A percentile compares a stretch with the other conserved stretches of the same genome.
Evolutionary conservation across 768 basidiomycete species (phyloP).

Genomic region (Cystobasidium onofrii): DNA sequence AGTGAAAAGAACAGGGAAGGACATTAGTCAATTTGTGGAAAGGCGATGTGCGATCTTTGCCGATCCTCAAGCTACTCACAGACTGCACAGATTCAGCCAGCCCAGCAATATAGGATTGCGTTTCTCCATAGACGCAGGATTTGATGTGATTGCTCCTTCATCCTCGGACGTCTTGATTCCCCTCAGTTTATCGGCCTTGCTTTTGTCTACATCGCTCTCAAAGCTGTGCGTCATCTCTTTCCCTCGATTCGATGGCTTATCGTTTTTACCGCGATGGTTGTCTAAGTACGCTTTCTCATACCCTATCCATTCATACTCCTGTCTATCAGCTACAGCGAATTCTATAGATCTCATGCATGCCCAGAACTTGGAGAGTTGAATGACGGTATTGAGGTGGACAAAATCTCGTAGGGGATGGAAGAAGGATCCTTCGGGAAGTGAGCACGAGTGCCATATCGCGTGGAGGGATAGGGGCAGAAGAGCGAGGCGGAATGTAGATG

Average conservation of each 20-base stretch:
- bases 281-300: slow-evolving; percentile 21
- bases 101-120: background rate
- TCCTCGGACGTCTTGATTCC: background rate
- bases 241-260: background rate
- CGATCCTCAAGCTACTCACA: background rate
- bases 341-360: slow-evolving; percentile 2
- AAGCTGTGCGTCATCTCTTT: background rate
- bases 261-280: background rate
- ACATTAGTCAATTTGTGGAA: background rate
- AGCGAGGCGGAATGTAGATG: background rate
- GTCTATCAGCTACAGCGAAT: background rate
- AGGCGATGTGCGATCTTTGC: background rate
- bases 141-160: too few species aligned
- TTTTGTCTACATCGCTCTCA: background rate
- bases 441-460: background rate
- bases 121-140: background rate
- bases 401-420: slow-evolving; percentile 5
- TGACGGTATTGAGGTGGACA: slow-evolving; percentile 15
- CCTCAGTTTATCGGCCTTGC: background rate
- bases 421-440: background rate
- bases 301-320: slow-evolving; percentile 18
- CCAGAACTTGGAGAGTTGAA: slow-evolving; percentile 21
- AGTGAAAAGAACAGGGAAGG: background rate
- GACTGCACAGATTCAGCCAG: slow-evolving; percentile 2
- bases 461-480: background rate